These are phyloP conservation scores for Jackrogersella multiformis DNA, from an alignment of 495 filamentous ascomycete species.

Conservation along the genomic window DNA sequence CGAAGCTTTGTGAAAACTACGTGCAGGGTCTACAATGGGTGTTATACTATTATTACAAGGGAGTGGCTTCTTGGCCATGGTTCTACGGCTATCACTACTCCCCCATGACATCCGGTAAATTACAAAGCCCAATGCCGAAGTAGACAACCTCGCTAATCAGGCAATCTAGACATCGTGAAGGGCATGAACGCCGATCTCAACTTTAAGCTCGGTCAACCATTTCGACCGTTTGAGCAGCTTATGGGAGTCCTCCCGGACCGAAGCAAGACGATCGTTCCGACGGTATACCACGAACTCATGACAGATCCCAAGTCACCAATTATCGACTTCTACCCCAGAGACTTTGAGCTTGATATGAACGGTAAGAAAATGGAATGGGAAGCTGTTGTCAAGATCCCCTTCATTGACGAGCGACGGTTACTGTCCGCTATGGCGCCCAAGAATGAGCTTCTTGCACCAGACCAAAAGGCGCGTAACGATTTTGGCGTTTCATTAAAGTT, in stretches of 20 bases:
- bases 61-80: slow-evolving; percentile 98
- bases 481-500: slow-evolving; percentile 96
- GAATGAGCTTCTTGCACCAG: slow-evolving; percentile 76
- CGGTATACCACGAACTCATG: slow-evolving; percentile 91
- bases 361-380: slow-evolving; percentile 99
- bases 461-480: slow-evolving; percentile 82
- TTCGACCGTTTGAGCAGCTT: slow-evolving; percentile 92
- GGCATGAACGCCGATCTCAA: slow-evolving; percentile 88
- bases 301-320: slow-evolving; percentile 90
- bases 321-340: slow-evolving; percentile 96
- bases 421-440: slow-evolving; percentile 85
- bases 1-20: slow-evolving; percentile 91
- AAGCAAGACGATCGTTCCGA: slow-evolving; percentile 94
- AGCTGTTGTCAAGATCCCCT: slow-evolving; percentile 97
- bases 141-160: slow-evolving; percentile 11
- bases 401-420: slow-evolving; percentile 91
- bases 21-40: slow-evolving; percentile 99
- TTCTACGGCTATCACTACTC: slow-evolving; percentile 97
- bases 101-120: slow-evolving; percentile 87
- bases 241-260: slow-evolving; percentile 98
- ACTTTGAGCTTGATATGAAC: slow-evolving; percentile 99
- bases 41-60: slow-evolving; percentile 95
- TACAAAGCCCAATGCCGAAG: background rate
- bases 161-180: slow-evolving; percentile 77
- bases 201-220: slow-evolving; percentile 92